Evolutionary conservation across 768 basidiomycete genomes (phyloP).

Genomic region (Polyporus arcularius): DNA sequence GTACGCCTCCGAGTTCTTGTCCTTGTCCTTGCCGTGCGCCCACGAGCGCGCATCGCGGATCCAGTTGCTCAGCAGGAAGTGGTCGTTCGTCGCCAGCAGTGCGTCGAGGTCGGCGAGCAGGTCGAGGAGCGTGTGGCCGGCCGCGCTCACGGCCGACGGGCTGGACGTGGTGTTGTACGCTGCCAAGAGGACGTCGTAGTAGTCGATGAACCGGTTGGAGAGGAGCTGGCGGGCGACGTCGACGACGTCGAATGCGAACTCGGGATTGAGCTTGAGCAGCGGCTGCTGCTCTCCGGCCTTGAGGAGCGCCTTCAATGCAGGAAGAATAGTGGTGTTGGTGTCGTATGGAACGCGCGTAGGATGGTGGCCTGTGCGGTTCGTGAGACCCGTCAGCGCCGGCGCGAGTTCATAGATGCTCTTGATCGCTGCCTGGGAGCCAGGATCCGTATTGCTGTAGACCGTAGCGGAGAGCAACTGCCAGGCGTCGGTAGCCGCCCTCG

Average conservation of each 20-base stretch:
- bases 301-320: slow-evolving; percentile 25
- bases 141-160: slow-evolving; percentile 23
- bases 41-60: slow-evolving; percentile 35
- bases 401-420: slow-evolving; percentile 41
- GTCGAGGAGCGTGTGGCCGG: slow-evolving; percentile 30
- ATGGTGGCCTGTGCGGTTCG: slow-evolving; percentile 33
- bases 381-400: slow-evolving; percentile 36
- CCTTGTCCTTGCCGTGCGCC: slow-evolving; percentile 30
- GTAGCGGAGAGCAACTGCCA: slow-evolving; percentile 40
- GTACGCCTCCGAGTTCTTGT: slow-evolving; percentile 32
- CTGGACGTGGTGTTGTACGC: slow-evolving; percentile 30
- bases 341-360: slow-evolving; percentile 40
- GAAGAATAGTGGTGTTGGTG: slow-evolving; percentile 33
- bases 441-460: slow-evolving; percentile 40
- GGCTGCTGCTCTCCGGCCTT: slow-evolving; percentile 19
- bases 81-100: slow-evolving; percentile 33
- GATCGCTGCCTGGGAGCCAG: slow-evolving; percentile 34
- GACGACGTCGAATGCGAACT: slow-evolving; percentile 42
- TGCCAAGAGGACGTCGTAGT: slow-evolving; percentile 33
- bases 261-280: slow-evolving; percentile 27
- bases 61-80: slow-evolving; percentile 40
- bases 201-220: slow-evolving; percentile 38
- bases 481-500: slow-evolving; percentile 30
- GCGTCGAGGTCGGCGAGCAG: slow-evolving; percentile 37
- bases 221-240: slow-evolving; percentile 42